These are phyloP conservation scores for Dactylonectria macrodidyma DNA, from an alignment of 2,329 filamentous ascomycete genomes.

Conservation along the genomic window DNA sequence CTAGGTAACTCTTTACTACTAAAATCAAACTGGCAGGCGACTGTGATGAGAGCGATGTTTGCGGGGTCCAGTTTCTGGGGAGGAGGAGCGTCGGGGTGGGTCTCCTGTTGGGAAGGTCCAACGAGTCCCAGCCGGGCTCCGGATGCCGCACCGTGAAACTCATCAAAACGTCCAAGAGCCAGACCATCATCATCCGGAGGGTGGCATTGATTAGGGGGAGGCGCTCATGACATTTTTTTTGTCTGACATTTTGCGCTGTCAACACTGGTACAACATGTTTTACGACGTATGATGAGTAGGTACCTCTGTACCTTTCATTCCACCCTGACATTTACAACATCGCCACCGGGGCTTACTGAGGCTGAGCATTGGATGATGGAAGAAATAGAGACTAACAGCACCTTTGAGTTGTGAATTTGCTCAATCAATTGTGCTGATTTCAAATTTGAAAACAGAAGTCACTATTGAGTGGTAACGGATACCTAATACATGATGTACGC, in stretches of 20 bases:
- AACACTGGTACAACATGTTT: neutral
- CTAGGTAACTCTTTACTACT: too few species aligned
- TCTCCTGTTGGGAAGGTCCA: neutral
- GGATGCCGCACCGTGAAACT: neutral
- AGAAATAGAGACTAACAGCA: too few species aligned
- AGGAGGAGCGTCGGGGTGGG: slow-evolving; percentile 8
- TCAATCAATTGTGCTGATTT: too few species aligned
- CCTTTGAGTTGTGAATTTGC: too few species aligned
- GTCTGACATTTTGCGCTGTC: neutral
- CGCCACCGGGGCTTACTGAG: too few species aligned
- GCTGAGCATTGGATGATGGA: too few species aligned
- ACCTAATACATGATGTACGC: too few species aligned
- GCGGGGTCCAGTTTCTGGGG: slow-evolving; percentile 14
- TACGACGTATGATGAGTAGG: neutral
- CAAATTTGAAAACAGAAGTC: too few species aligned
- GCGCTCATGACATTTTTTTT: neutral
- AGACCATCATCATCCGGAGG: neutral
- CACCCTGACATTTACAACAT: neutral
- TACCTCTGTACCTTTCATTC: neutral
- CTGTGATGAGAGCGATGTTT: neutral
- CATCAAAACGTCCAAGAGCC: neutral
- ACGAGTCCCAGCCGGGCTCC: slow-evolving; percentile 3
- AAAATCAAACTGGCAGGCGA: neutral
- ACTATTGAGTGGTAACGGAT: neutral
- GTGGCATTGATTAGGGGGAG: neutral